Percentiles rank a stretch among this genome's conserved stretches.
phyloP scores from a whole-genome alignment of 2,329 filamentous ascomycete species.

The Pseudocercospora pini-densiflorae region DNA sequence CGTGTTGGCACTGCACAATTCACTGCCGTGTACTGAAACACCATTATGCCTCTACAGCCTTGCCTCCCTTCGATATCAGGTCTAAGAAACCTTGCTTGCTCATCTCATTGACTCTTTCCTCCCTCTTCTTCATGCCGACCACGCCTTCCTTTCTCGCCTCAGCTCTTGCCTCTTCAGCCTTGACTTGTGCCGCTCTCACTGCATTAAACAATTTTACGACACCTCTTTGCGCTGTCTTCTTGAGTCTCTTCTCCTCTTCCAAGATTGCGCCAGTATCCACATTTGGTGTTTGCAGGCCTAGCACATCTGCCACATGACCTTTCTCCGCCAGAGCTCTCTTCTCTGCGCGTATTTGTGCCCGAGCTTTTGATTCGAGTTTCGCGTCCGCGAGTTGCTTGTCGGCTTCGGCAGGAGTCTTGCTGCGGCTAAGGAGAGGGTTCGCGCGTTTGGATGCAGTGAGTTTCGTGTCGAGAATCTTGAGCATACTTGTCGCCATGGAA shows the following conservation, averaged over 20 bases:
- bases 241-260: slow-evolving; percentile 77
- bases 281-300: slow-evolving; percentile 63
- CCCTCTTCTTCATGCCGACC: slow-evolving; percentile 76
- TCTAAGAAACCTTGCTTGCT: slow-evolving; percentile 96
- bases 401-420: slow-evolving; percentile 72
- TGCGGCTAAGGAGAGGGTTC: slow-evolving; percentile 91
- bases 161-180: slow-evolving; percentile 76
- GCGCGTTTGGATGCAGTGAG: slow-evolving; percentile 78
- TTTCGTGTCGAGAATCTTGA: slow-evolving; percentile 90
- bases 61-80: slow-evolving; percentile 69
- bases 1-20: background rate
- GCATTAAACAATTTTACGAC: slow-evolving; percentile 98
- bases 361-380: slow-evolving; percentile 80
- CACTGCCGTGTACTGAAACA: background rate
- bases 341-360: slow-evolving; percentile 77
- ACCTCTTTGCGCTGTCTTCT: slow-evolving; percentile 89
- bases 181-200: slow-evolving; percentile 88
- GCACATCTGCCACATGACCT: slow-evolving; percentile 84
- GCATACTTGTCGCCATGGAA: slow-evolving; percentile 90
- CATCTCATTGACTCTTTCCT: slow-evolving; percentile 93
- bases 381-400: slow-evolving; percentile 74
- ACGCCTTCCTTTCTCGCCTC: slow-evolving; percentile 72
- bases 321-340: slow-evolving; percentile 80
- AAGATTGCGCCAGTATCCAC: slow-evolving; percentile 57
- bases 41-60: slow-evolving; percentile 34